phyloP scores from a whole-genome alignment of 1,284 basidiomycete species.

The Cutaneotrichosporon spelunceum region DNA sequence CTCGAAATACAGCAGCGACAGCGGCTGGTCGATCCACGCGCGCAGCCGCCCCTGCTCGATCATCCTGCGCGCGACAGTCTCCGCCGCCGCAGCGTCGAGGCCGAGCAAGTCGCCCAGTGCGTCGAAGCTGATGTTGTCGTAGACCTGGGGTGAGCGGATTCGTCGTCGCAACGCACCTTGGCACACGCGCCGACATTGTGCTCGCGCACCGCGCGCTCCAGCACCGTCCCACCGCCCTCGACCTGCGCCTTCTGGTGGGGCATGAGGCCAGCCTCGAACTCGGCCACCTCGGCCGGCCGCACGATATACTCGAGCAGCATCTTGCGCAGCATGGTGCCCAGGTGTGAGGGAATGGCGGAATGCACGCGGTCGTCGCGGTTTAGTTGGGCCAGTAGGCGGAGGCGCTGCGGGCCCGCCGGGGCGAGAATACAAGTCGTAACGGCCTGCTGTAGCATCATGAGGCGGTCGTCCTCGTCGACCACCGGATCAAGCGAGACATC shows the following conservation, averaged over 20 bases:
- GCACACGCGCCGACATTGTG: conserved; percentile 95
- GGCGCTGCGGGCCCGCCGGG: conserved; percentile 91
- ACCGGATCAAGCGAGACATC: conserved; percentile 83
- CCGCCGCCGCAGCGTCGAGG: conserved; percentile 79
- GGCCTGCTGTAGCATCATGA: conserved; percentile 81
- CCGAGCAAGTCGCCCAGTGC: conserved; percentile 81
- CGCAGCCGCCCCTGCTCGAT: conserved; percentile 89
- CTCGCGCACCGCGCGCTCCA: conserved; percentile 96
- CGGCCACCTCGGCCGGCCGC: conserved; percentile 77
- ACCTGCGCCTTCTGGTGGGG: conserved; percentile 91
- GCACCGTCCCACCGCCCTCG: conserved; percentile 74
- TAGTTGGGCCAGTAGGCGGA: conserved; percentile 82
- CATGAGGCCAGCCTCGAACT: conserved; percentile 81
- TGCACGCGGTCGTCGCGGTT: conserved; percentile 90
- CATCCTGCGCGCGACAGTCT: conserved; percentile 88
- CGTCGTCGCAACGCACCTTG: conserved; percentile 53
- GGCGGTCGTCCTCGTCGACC: conserved; percentile 84
- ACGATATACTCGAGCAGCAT: conserved; percentile 98
- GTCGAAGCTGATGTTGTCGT: conserved; percentile 88
- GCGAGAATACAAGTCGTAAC: conserved; percentile 96
- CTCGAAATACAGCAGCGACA: conserved; percentile 87
- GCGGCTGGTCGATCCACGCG: conserved; percentile 90
- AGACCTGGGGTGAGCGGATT: conserved; percentile 56
- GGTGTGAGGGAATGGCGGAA: conserved; percentile 53
- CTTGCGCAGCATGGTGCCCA: conserved; percentile 83